phyloP scores from a whole-genome alignment of 495 filamentous ascomycete genomes.

The Lepidopterella palustris region DNA sequence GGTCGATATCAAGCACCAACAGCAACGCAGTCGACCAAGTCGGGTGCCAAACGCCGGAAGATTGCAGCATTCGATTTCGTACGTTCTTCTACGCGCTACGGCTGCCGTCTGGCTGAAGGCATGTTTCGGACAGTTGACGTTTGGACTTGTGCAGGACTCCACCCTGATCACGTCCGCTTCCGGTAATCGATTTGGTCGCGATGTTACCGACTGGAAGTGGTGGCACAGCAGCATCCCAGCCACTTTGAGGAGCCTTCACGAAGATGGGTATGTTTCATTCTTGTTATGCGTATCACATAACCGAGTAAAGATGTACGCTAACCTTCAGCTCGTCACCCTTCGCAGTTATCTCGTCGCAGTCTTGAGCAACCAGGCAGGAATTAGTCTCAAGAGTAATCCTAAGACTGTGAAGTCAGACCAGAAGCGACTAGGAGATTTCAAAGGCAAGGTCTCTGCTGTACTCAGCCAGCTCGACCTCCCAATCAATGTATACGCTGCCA shows the following conservation, averaged over 20 bases:
- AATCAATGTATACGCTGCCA: conserved; percentile 76
- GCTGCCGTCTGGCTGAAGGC: background rate
- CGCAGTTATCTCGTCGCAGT: conserved; percentile 71
- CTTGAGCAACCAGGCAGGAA: conserved; percentile 80
- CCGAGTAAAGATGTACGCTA: conserved; percentile 2
- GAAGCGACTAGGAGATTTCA: conserved; percentile 66
- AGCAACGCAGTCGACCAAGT: conserved; percentile 35
- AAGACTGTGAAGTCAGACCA: conserved; percentile 61
- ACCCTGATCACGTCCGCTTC: conserved; percentile 77
- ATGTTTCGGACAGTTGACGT: conserved; percentile 6
- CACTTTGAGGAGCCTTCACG: conserved; percentile 56
- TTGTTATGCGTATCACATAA: conserved; percentile 1
- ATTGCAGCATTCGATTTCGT: conserved; percentile 92
- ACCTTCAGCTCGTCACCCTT: background rate
- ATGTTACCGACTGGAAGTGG: conserved; percentile 86
- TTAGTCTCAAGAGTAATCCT: conserved; percentile 63
- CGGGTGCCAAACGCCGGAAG: conserved; percentile 39
- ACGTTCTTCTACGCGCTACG: conserved; percentile 28
- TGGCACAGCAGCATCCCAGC: conserved; percentile 70
- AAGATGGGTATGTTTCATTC: conserved; percentile 53
- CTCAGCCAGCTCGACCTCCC: conserved; percentile 69
- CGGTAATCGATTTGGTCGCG: conserved; percentile 67
- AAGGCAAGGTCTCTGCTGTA: conserved; percentile 64
- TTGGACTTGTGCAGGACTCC: conserved; percentile 55
- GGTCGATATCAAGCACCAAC: conserved; percentile 51